Percentiles rank a stretch among this genome's conserved stretches.
phyloP scores from a whole-genome alignment of 495 filamentous ascomycete genomes.

The Xylaria castorea region DNA sequence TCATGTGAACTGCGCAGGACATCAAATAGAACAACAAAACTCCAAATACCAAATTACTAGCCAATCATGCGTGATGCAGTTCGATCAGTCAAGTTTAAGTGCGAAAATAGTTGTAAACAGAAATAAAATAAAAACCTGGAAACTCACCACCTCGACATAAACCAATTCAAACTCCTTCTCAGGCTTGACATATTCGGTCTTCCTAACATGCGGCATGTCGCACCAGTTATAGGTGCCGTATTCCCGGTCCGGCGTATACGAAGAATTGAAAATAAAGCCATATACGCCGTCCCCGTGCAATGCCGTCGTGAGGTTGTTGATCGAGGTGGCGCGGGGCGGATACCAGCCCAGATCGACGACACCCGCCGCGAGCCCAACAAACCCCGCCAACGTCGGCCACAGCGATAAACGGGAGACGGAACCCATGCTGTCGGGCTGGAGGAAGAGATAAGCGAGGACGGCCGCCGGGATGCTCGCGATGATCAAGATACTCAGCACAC shows the following conservation, averaged over 20 bases:
- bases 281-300: conserved; percentile 61
- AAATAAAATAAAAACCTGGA: no score
- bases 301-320: conserved; percentile 63
- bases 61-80: background rate
- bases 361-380: background rate
- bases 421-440: background rate
- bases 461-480: background rate
- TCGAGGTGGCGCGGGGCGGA: conserved; percentile 59
- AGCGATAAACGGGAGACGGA: background rate
- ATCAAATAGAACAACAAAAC: background rate
- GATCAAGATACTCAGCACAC: background rate
- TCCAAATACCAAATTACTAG: background rate
- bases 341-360: conserved; percentile 56
- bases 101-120: background rate
- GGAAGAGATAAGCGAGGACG: background rate
- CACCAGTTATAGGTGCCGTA: conserved; percentile 74
- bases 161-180: conserved; percentile 58
- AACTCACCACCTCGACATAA: conserved; percentile 69
- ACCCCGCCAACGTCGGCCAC: background rate
- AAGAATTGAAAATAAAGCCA: conserved; percentile 70
- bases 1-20: background rate
- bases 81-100: background rate
- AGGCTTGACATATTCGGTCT: conserved; percentile 59
- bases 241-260: conserved; percentile 50
- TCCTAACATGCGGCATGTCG: conserved; percentile 77